Evolutionary conservation across 129 eudicot species (phyloP), one percentile per base, ranked within the genome.

Genomic region (Artemisia argyi): DNA sequence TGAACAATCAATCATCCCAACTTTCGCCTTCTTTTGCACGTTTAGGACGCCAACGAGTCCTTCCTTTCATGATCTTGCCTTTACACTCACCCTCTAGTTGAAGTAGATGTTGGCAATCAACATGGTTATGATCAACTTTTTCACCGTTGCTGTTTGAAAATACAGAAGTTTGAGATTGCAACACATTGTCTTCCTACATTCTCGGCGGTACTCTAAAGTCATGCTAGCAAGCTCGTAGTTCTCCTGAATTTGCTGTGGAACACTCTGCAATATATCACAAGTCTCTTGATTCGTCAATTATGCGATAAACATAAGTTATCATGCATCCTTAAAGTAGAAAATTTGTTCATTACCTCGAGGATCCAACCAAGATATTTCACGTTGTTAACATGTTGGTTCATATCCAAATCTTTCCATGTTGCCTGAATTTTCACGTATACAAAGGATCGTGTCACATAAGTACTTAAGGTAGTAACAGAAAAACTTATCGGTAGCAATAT

Each of bases 371-470:
- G 59, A 69, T 92, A 92, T 71, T 89, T 92, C 60, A 87, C 95
- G 74, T 92, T 81, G 79, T 92, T 92, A 64, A 89, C 98, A 78
- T 92, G 98, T 78, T 79, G 89, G 69, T 89, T 89, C 48, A 83
- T 85, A 83, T 92, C 97, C 65, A 91, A 69, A 74, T 91, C 97
- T 64, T 85, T 88, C 96, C 96, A 91, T 75, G 83, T 81, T 51
- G 98, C 91, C 98, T 92, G 78, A 68, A 79, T 30, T 56, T 30
- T 35, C 20, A 47, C 28, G 55, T 18, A 50, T 28, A 49, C 6
- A 46, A 47, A 22, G 35, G 15, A 63, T 5, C 3, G 11, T 13
- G 9, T 63, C 28, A 63, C 39, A 15, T 11, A 60, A 24, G 12
- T 20, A 18, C 12, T 19, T 7, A 6, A 20, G 22, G 24, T 56